Evolutionary conservation across 2,329 filamentous ascomycete genomes (phyloP).

Genomic region (Beauveria sp.): DNA sequence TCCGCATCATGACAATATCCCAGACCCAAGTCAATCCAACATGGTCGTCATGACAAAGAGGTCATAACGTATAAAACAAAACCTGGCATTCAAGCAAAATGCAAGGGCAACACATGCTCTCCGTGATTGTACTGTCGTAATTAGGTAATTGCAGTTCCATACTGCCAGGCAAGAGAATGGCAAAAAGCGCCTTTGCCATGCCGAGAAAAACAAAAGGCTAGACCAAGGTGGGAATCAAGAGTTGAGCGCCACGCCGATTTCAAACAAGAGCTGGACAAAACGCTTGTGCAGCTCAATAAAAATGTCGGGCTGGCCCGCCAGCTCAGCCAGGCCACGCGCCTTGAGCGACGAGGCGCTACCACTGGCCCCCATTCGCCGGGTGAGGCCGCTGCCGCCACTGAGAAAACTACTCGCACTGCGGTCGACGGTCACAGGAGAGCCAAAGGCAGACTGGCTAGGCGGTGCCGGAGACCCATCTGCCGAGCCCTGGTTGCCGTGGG

Average conservation of each 20-base stretch:
- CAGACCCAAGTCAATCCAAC: conserved; percentile 5
- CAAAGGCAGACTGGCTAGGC: conserved; percentile 21
- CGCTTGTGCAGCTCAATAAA: conserved; percentile 59
- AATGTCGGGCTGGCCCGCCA: conserved; percentile 60
- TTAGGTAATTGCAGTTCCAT: neutral
- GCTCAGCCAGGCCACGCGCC: conserved; percentile 55
- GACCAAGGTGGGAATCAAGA: conserved; percentile 25
- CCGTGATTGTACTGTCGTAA: neutral
- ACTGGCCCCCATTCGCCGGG: conserved; percentile 49
- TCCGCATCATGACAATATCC: neutral
- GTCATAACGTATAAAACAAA: neutral
- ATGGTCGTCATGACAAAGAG: neutral
- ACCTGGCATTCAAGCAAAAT: neutral
- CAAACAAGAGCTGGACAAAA: conserved; percentile 56
- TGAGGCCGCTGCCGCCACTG: conserved; percentile 47
- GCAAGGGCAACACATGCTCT: neutral
- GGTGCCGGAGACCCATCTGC: conserved; percentile 15
- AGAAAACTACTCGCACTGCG: conserved; percentile 48
- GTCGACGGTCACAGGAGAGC: conserved; percentile 26
- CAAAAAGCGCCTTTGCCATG: conserved; percentile 17
- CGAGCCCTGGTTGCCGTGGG: conserved; percentile 25
- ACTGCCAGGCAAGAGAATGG: conserved; percentile 12
- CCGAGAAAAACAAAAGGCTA: conserved; percentile 9
- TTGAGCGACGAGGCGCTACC: conserved; percentile 49
- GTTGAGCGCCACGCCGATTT: conserved; percentile 48